These are phyloP conservation scores for Calonectria montana DNA, from an alignment of 2,329 filamentous ascomycete species.

Conservation along the genomic window DNA sequence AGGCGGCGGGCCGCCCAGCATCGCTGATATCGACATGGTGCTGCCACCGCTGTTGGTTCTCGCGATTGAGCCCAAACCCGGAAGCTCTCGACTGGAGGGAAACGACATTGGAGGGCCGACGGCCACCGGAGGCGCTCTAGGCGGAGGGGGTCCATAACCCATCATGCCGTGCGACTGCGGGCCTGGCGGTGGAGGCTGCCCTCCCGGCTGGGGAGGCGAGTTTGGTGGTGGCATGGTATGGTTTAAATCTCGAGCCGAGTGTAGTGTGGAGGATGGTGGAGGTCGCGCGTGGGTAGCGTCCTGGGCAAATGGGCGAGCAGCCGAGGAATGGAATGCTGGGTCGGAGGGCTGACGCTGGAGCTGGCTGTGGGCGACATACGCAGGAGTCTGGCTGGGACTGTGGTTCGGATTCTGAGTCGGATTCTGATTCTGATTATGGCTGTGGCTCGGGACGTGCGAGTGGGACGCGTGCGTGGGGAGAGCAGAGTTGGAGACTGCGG, in stretches of 20 bases:
- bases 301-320: slow-evolving; percentile 45
- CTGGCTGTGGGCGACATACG: slow-evolving; percentile 46
- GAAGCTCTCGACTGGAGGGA: slow-evolving; percentile 62
- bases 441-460: slow-evolving; percentile 37
- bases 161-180: slow-evolving; percentile 48
- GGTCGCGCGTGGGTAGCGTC: slow-evolving; percentile 54
- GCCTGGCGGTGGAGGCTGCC: slow-evolving; percentile 43
- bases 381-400: slow-evolving; percentile 41
- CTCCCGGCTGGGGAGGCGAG: slow-evolving; percentile 56
- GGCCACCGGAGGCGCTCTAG: slow-evolving; percentile 55
- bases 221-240: slow-evolving; percentile 59
- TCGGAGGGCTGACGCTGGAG: slow-evolving; percentile 54
- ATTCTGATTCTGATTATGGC: slow-evolving; percentile 33
- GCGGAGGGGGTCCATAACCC: slow-evolving; percentile 59
- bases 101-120: slow-evolving; percentile 59
- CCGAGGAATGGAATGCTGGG: slow-evolving; percentile 54
- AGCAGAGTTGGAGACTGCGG: slow-evolving; percentile 26
- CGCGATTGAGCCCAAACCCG: slow-evolving; percentile 62
- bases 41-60: slow-evolving; percentile 60
- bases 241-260: slow-evolving; percentile 50
- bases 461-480: slow-evolving; percentile 32
- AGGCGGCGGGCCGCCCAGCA: slow-evolving; percentile 65
- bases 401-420: slow-evolving; percentile 33
- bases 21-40: slow-evolving; percentile 72
- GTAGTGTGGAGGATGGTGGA: slow-evolving; percentile 58